phyloP scores from a whole-genome alignment of 1,284 basidiomycete species.

The Ceratobasidium sp. region DNA sequence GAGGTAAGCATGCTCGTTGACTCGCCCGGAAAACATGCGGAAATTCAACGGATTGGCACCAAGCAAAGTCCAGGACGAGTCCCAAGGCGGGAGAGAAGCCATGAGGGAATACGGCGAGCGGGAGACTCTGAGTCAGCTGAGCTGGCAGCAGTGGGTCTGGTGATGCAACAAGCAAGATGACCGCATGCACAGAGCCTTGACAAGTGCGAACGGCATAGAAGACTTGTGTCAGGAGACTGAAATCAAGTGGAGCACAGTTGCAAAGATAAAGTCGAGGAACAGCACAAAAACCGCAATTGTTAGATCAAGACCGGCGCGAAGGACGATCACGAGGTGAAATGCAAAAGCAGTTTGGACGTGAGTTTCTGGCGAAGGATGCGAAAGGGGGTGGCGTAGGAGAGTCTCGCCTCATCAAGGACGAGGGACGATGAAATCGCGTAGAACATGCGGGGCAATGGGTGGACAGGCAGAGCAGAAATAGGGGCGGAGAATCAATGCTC shows the following conservation, averaged over 20 bases:
- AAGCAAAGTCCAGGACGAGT: not conserved
- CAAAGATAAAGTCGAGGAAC: slow-evolving; percentile 3
- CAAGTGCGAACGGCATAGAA: not conserved
- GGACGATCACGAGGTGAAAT: slow-evolving; percentile 6
- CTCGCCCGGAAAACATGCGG: not conserved
- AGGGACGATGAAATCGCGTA: slow-evolving; percentile 16
- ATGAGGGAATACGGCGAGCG: slow-evolving; percentile 4
- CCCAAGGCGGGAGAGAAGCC: not conserved
- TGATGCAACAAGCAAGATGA: slow-evolving; percentile 8
- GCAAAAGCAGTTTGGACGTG: not conserved
- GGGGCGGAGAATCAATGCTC: slow-evolving; percentile 1
- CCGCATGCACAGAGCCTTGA: not conserved
- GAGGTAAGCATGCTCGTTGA: not conserved
- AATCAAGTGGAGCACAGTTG: slow-evolving; percentile 16
- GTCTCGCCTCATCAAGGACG: not conserved
- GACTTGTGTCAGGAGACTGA: not conserved
- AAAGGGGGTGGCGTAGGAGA: slow-evolving; percentile 29
- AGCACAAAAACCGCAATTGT: slow-evolving; percentile 5
- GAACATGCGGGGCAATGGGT: slow-evolving; percentile 17
- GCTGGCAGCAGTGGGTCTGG: not conserved
- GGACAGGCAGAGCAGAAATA: slow-evolving; percentile 3
- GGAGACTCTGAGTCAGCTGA: slow-evolving; percentile 14
- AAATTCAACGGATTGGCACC: not conserved
- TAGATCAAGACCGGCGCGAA: slow-evolving; percentile 26
- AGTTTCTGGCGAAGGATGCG: slow-evolving; percentile 2